Conservation (phyloP, 2,329 filamentous ascomycete species). For the Leptographium wingfieldii region DNA sequence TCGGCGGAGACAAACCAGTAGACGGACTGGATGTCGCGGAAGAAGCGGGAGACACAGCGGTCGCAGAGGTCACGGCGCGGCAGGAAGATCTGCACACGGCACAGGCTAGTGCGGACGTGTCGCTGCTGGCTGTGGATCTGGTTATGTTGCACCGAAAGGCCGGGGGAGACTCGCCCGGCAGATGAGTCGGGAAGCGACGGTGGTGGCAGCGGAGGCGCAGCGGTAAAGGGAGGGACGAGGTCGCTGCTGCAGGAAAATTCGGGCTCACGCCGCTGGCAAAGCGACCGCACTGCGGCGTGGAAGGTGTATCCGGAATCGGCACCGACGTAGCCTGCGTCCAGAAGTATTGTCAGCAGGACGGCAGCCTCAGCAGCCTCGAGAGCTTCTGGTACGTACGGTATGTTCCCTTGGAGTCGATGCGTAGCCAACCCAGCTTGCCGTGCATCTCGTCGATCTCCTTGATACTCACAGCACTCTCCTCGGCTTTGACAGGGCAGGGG, state of each 20-base stretch:
- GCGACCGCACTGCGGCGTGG: conserved; percentile 14
- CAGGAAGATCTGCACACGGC: conserved; percentile 13
- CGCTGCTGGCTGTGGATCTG: not conserved
- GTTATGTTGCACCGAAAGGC: not conserved
- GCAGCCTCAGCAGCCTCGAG: not conserved
- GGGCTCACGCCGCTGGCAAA: conserved; percentile 9
- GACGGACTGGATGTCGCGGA: conserved; percentile 16
- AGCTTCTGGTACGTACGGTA: conserved; percentile 5
- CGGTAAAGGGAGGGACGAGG: conserved; percentile 11
- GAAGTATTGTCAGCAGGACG: not conserved
- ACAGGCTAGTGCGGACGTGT: not conserved
- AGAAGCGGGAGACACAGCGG: conserved; percentile 17
- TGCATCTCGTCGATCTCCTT: conserved; percentile 15
- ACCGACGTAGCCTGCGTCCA: conserved; percentile 13
- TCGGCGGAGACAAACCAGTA: conserved; percentile 19
- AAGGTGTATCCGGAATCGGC: conserved; percentile 15
- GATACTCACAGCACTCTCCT: conserved; percentile 6
- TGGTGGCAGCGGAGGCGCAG: conserved; percentile 11
- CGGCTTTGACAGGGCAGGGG: not conserved
- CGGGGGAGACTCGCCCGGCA: not conserved
- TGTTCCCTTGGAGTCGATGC: conserved; percentile 13
- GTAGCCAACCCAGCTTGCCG: conserved; percentile 14
- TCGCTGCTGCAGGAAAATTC: conserved; percentile 4
- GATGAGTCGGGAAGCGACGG: conserved; percentile 10
- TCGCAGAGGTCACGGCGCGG: conserved; percentile 17